Conservation (phyloP, 257 asterid genomes). For the Solanum dulcamara region DNA sequence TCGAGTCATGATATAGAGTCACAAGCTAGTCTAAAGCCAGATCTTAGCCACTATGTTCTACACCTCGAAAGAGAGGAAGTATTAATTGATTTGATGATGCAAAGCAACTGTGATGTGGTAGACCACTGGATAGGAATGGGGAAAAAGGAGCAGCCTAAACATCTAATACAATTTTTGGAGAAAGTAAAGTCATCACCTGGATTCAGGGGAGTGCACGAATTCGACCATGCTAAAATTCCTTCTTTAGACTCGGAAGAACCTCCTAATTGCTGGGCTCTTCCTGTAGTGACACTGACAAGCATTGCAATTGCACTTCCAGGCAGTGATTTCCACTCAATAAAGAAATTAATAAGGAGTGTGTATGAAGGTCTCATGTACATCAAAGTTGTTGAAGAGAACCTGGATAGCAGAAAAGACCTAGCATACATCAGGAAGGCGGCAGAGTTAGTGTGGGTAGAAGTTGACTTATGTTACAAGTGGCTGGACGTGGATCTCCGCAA, state of each 20-base stretch:
- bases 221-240: conserved; percentile 44
- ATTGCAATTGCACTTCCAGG: conserved; percentile 25
- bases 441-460: conserved; percentile 11
- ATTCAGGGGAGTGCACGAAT: conserved; percentile 45
- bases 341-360: not conserved
- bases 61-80: conserved; percentile 79
- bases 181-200: conserved; percentile 26
- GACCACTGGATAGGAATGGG: conserved; percentile 56
- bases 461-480: conserved; percentile 6
- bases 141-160: conserved; percentile 45
- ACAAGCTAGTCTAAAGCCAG: conserved; percentile 14
- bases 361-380: conserved; percentile 6
- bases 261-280: conserved; percentile 87
- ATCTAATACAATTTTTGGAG: conserved; percentile 36
- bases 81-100: conserved; percentile 51
- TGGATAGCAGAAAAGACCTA: not conserved
- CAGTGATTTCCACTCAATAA: not conserved
- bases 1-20: conserved; percentile 15
- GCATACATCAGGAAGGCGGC: conserved; percentile 2
- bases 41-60: conserved; percentile 49
- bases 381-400: conserved; percentile 9
- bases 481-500: conserved; percentile 6
- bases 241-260: conserved; percentile 56
- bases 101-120: conserved; percentile 36
- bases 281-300: conserved; percentile 44